Base-by-base conservation (phyloP, 2,329 filamentous ascomycete genomes). In the Aspergillus brasiliensis region DNA sequence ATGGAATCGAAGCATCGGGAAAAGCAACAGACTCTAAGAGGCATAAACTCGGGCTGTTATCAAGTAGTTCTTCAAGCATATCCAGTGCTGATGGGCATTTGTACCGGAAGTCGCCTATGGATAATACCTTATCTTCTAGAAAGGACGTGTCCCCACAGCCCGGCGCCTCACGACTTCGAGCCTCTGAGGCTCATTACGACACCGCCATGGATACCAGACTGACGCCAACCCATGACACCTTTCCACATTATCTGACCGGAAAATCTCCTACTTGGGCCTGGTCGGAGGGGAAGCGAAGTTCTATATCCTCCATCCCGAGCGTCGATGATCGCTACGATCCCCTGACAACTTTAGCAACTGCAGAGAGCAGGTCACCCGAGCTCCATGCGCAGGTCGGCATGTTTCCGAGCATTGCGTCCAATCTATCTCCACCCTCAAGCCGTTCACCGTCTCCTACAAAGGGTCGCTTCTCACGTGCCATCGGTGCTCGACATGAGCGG, bases 391-490 rank as follows among this genome's bases (percentile, higher is more conserved):
- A 70, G 28, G 61, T 70, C 38, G 75, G 77, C 1, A 80, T 84
- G 31, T 82, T 88, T 54, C 85, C 86, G 3, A 83, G 82, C 11
- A 84, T 88, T 61, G 83, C 84, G 21, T 82, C 85, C 64, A 87
- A 90, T 58, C 72, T 89, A 8, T 90, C 89, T 3, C 84, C 87
- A 1, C 79, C 82, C 3, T 81, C 80, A 7, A 91, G 88, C 67
- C 84, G 89, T 23, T 81, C 84, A 1, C 79, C 80, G 2, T 91
- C 90, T 6, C 89, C 89, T 28, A 78, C 80, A 0, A 83, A 87
- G 54, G 89, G 86, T 56, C 83, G 85, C 0, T 69, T 78, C 27
- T 68, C 73, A 4, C 73, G 74, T n/a, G 69, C 81, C 11, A 77
- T 78, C 31, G 75, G 68, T 17, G 72, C 80, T 31, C 74, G 75